Percentiles rank a stretch among this genome's conserved stretches.
Conservation (phyloP, 805 yeast species). For the Teunomyces atbi region DNA sequence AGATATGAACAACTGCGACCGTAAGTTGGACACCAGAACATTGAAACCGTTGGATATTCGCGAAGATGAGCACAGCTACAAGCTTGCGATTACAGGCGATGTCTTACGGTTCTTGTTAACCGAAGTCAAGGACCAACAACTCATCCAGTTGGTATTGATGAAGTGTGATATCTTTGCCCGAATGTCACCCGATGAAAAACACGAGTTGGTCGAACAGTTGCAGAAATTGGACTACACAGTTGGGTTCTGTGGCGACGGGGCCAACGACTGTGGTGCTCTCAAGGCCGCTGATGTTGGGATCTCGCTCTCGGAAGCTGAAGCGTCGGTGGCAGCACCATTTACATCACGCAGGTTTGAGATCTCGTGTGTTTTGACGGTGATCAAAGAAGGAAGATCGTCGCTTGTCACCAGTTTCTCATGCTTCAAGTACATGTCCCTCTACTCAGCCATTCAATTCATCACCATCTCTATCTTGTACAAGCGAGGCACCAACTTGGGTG, state of each 20-base stretch:
- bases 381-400: conserved; percentile 92
- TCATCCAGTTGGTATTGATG: conserved; percentile 59
- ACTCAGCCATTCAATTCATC: conserved; percentile 93
- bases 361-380: conserved; percentile 87
- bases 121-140: conserved; percentile 40
- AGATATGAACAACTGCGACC: conserved; percentile 58
- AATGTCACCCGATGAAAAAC: conserved; percentile 99
- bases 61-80: conserved; percentile 43
- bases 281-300: conserved; percentile 98
- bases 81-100: conserved; percentile 90
- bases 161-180: conserved; percentile 83
- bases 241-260: conserved; percentile 99
- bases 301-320: conserved; percentile 95
- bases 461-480: conserved; percentile 83
- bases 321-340: conserved; percentile 98
- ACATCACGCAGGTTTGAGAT: conserved; percentile 89
- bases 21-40: conserved; percentile 62
- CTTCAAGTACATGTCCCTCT: conserved; percentile 95
- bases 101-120: conserved; percentile 76
- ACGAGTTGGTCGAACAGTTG: conserved; percentile 85
- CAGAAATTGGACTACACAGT: conserved; percentile 86
- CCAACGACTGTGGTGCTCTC: conserved; percentile 97
- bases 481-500: conserved; percentile 91
- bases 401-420: conserved; percentile 94
- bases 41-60: conserved; percentile 46